Evolutionary conservation across 139 green algal genomes (phyloP), one percentile per base, ranked within the genome.

Genomic region (Nannochloris sp.): DNA sequence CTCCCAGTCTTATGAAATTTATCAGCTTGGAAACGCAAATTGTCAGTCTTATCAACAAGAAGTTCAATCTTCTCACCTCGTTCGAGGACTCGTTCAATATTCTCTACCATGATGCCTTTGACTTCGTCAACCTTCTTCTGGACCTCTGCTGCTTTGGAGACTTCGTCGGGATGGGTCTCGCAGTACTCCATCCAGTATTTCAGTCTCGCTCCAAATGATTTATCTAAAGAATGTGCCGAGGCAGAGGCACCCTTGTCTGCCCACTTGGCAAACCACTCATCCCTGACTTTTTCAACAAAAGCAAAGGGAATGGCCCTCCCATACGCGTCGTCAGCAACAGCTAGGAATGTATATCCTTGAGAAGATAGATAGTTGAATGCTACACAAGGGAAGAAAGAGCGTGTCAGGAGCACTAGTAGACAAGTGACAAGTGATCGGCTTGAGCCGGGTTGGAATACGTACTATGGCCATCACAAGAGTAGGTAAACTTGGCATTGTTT

Each of bases 71-170:
- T 96, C 74, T 98, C 92, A 2, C 92, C 92, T 1, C 92, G 82
- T 53, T 93, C 86, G 54, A 98, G 64, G 66, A 97, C 89, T 74
- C 88, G 87, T 69, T 98, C 92, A 43, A 98, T 98, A 81, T 98
- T 98, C 27, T 98, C 90, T 44, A 92, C 90, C 92, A 98, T 98
- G 67, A 97, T 89, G 69, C 86, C 84, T 74, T 97, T 97, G 60
- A 97, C 91, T 78, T 96, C 88, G 34, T 90, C 84, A 60, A 97
- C 88, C 79, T 92, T 92, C 29, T 84, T 83, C 64, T 97, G 90
- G 50, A 96, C 88, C 11, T 80, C 78, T 6, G 83, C 81, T 9
- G 96, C 80, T 57, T 92, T 91, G 50, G 75, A 90, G 36, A 97
- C 78, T 64, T 95, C 87, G 54, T 97, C 93, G 36, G 92, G 92